These are phyloP conservation scores for Dillenia suffruticosa DNA, from an alignment of 164 flowering plant species.

Conservation along the genomic window DNA sequence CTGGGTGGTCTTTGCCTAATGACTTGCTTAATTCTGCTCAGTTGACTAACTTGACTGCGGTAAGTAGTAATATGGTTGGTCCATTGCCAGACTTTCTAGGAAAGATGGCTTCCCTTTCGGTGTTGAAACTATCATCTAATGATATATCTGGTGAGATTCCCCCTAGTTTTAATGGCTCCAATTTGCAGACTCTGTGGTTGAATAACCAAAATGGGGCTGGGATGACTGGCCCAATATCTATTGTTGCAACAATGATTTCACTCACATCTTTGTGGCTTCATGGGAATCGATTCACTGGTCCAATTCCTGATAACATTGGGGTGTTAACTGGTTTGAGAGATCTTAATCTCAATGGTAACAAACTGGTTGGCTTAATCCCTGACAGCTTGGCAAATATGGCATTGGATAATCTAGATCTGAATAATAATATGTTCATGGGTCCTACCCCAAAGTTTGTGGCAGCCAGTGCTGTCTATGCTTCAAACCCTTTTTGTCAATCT, in stretches of 20 bases:
- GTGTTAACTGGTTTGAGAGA: constrained; percentile 36
- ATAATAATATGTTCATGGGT: constrained; percentile 64
- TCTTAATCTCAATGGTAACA: constrained; percentile 53
- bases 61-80: constrained; percentile 51
- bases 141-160: constrained; percentile 51
- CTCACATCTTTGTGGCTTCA: constrained; percentile 54
- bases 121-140: constrained; percentile 40
- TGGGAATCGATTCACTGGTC: constrained; percentile 60
- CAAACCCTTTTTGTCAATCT: constrained; percentile 50
- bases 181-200: constrained; percentile 49
- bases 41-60: constrained; percentile 43
- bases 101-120: constrained; percentile 32
- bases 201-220: constrained; percentile 53
- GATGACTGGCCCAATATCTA: constrained; percentile 52
- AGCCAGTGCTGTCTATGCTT: constrained; percentile 18
- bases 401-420: constrained; percentile 40
- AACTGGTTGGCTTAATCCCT: constrained; percentile 59
- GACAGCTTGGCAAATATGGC: constrained; percentile 40
- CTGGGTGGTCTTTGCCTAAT: constrained; percentile 56
- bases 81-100: constrained; percentile 60
- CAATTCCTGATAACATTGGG: constrained; percentile 53
- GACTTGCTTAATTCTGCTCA: constrained; percentile 38
- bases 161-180: constrained; percentile 27
- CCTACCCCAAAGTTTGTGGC: constrained; percentile 56
- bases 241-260: constrained; percentile 43